These are phyloP conservation scores for Macrotyloma uniflorum DNA, from an alignment of 306 rosid genomes.

Conservation along the genomic window DNA sequence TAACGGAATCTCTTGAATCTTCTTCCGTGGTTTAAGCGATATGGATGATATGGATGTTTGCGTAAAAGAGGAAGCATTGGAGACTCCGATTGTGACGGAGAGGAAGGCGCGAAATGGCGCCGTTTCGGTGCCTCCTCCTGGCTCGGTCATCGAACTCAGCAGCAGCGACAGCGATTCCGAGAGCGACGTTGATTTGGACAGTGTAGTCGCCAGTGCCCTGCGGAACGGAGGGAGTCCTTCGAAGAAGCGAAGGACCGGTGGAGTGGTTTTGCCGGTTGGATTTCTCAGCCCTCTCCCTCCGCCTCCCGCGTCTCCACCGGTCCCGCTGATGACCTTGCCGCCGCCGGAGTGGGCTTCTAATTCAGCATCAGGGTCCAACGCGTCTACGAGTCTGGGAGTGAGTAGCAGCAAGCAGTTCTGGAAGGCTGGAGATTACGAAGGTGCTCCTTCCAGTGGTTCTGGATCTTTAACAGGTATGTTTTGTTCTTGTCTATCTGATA, in stretches of 20 bases:
- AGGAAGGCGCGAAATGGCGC: background rate
- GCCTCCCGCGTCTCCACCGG: background rate
- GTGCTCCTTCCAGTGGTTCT: conserved; percentile 46
- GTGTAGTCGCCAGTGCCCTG: conserved; percentile 23
- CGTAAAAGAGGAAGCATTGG: conserved; percentile 53
- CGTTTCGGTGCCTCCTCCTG: conserved; percentile 18
- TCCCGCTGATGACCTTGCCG: conserved; percentile 17
- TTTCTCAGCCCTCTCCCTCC: conserved; percentile 48
- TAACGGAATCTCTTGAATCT: background rate
- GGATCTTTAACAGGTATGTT: conserved; percentile 57
- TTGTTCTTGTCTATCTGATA: background rate
- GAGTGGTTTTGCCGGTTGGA: conserved; percentile 59
- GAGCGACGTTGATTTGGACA: conserved; percentile 30
- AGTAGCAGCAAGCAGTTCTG: conserved; percentile 71
- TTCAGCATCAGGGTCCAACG: background rate
- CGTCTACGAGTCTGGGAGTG: background rate
- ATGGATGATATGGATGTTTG: conserved; percentile 68
- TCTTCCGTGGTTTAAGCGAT: background rate
- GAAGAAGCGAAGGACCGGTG: conserved; percentile 50
- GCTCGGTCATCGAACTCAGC: conserved; percentile 58
- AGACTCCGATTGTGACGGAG: background rate
- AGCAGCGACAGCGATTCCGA: conserved; percentile 52
- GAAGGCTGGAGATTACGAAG: conserved; percentile 96
- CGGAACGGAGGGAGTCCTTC: conserved; percentile 26
- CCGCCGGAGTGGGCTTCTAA: conserved; percentile 35